Evolutionary conservation across 2,329 filamentous ascomycete species (phyloP).

Genomic region (Kalmusia sp.): DNA sequence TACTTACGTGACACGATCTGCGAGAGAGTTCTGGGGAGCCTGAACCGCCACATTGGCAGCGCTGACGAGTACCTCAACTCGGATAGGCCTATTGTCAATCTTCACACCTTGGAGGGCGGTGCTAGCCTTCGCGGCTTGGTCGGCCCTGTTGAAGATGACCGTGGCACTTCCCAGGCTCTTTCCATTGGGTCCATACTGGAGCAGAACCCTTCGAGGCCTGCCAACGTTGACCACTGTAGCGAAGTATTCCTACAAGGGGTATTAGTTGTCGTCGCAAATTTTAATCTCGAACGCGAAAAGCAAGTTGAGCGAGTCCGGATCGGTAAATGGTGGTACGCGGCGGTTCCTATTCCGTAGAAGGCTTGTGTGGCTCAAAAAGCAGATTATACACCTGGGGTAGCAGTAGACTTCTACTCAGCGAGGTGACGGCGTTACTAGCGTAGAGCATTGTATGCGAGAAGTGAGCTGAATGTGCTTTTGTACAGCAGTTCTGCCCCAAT

Average conservation of each 20-base stretch:
- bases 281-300: constrained; percentile 33
- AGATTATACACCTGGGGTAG: constrained; percentile 24
- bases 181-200: constrained; percentile 92
- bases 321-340: constrained; percentile 22
- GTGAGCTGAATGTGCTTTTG: constrained; percentile 4
- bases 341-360: constrained; percentile 30
- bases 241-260: constrained; percentile 90
- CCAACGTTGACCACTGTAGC: constrained; percentile 85
- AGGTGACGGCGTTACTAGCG: constrained; percentile 13
- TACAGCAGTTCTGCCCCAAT: constrained; percentile 1
- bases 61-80: constrained; percentile 92
- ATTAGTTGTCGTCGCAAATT: constrained; percentile 65
- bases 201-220: constrained; percentile 86
- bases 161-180: constrained; percentile 91
- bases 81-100: constrained; percentile 89
- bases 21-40: constrained; percentile 73
- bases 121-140: constrained; percentile 84
- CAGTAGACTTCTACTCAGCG: constrained; percentile 25
- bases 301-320: constrained; percentile 35
- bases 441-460: constrained; percentile 12
- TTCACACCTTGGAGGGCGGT: constrained; percentile 85
- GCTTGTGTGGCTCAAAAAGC: constrained; percentile 33
- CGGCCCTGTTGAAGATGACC: constrained; percentile 81
- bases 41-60: constrained; percentile 73
- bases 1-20: constrained; percentile 81